phyloP scores from a whole-genome alignment of 73 alveolate species.

The Uronychia binucleata region DNA sequence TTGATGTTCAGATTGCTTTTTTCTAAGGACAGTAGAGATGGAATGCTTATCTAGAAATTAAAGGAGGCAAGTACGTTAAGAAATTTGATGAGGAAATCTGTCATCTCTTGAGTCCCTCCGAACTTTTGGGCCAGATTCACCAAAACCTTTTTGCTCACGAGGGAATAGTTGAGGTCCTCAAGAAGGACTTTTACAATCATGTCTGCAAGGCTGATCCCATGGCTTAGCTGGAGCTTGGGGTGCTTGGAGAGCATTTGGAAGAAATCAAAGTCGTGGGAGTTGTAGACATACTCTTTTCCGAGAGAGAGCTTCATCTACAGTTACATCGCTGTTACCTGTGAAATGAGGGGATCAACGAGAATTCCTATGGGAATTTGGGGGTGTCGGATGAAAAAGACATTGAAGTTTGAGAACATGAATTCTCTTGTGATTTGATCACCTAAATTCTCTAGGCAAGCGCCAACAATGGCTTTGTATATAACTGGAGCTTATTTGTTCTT shows the following conservation, averaged over 20 bases:
- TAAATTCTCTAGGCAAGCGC: constrained; percentile 51
- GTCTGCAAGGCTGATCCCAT: constrained; percentile 89
- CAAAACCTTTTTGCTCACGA: constrained; percentile 66
- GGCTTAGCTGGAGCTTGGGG: constrained; percentile 86
- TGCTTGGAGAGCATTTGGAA: constrained; percentile 90
- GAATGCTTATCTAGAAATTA: background rate
- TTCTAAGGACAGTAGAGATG: background rate
- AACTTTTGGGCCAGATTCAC: constrained; percentile 54
- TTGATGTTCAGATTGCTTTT: background rate
- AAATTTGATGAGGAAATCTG: constrained; percentile 68
- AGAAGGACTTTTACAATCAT: constrained; percentile 90
- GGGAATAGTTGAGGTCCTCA: constrained; percentile 60
- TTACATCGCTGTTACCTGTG: no score
- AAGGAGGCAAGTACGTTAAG: constrained; percentile 5
- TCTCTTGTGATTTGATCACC: constrained; percentile 39
- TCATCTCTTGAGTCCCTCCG: constrained; percentile 50
- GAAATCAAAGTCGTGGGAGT: constrained; percentile 93
- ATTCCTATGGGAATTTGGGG: constrained; percentile 66
- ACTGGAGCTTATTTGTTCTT: constrained; percentile 52
- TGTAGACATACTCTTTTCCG: constrained; percentile 81
- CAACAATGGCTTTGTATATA: constrained; percentile 40
- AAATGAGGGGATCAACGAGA: constrained; percentile 67
- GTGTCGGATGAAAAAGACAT: constrained; percentile 39
- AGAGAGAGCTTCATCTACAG: constrained; percentile 65
- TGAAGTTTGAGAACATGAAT: constrained; percentile 46